phyloP scores from a whole-genome alignment of 768 basidiomycete species.

The Auriscalpium microsporum region DNA sequence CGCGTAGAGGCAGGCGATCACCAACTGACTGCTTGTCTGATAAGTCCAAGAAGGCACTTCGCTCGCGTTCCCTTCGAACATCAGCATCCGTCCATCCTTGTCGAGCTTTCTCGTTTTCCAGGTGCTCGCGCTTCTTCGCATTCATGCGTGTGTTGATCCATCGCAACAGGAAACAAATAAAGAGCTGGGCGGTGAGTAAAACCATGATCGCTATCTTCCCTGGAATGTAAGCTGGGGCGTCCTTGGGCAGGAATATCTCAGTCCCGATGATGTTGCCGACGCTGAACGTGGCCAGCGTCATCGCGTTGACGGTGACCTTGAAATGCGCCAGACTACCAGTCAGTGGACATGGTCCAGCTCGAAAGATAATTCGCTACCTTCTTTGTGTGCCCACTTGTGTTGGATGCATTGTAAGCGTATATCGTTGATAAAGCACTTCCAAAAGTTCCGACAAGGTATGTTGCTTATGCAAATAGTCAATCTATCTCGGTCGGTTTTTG shows the following conservation, averaged over 20 bases:
- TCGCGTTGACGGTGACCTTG: conserved; percentile 48
- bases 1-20: background rate
- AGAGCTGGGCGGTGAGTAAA: conserved; percentile 44
- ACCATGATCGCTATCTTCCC: conserved; percentile 62
- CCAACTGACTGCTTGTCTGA: conserved; percentile 52
- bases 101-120: conserved; percentile 36
- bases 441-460: conserved; percentile 46
- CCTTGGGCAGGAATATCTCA: conserved; percentile 54
- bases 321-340: background rate
- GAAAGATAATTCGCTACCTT: conserved; percentile 28
- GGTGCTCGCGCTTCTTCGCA: conserved; percentile 30
- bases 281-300: conserved; percentile 47
- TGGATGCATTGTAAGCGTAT: conserved; percentile 58
- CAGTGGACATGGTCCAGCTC: background rate
- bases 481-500: background rate
- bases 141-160: conserved; percentile 51
- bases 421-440: conserved; percentile 51
- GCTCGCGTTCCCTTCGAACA: conserved; percentile 47
- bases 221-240: conserved; percentile 54
- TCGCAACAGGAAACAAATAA: conserved; percentile 38
- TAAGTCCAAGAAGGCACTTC: conserved; percentile 53
- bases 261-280: conserved; percentile 57
- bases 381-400: conserved; percentile 59
- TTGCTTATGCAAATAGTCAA: conserved; percentile 23
- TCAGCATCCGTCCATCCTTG: conserved; percentile 53